Evolutionary conservation across 176 grass and related monocot species (phyloP).

Genomic region (Dactylis glomerata): DNA sequence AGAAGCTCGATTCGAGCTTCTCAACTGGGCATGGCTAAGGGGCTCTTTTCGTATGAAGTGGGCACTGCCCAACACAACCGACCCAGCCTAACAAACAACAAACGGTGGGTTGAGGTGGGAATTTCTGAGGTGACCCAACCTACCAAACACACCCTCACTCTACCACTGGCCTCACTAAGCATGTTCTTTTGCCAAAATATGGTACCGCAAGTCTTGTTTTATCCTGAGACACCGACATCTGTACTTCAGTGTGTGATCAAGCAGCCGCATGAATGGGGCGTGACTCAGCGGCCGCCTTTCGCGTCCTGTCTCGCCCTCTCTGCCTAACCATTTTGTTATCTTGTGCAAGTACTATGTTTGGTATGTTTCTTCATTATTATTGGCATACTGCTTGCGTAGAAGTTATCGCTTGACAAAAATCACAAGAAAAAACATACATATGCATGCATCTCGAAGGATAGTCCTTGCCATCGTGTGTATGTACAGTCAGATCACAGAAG

Average conservation of each 20-base stretch:
- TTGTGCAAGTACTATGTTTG: too few species aligned
- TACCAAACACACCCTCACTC: not conserved
- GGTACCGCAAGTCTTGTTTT: not conserved
- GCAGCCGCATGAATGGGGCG: slow-evolving; percentile 17
- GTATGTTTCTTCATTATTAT: not conserved
- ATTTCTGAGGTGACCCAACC: too few species aligned
- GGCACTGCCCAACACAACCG: too few species aligned
- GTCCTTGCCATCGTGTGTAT: not conserved
- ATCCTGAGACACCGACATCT: not conserved
- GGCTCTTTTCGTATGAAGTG: too few species aligned
- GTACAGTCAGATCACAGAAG: not conserved
- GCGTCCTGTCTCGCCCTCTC: not conserved
- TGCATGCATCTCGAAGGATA: too few species aligned
- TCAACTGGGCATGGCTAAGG: too few species aligned
- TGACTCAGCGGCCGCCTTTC: slow-evolving; percentile 37
- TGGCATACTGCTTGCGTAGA: not conserved
- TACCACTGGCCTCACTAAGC: not conserved
- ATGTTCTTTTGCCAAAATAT: not conserved
- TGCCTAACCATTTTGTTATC: slow-evolving; percentile 34
- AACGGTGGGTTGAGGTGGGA: too few species aligned
- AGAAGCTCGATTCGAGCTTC: too few species aligned
- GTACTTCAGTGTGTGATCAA: not conserved
- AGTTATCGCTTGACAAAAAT: not conserved
- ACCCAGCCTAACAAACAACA: too few species aligned
- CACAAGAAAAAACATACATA: too few species aligned